A percentile compares a stretch with the other conserved stretches of the same genome.
Evolutionary conservation across 2,329 filamentous ascomycete species (phyloP).

Genomic region (Onygenales sp.): DNA sequence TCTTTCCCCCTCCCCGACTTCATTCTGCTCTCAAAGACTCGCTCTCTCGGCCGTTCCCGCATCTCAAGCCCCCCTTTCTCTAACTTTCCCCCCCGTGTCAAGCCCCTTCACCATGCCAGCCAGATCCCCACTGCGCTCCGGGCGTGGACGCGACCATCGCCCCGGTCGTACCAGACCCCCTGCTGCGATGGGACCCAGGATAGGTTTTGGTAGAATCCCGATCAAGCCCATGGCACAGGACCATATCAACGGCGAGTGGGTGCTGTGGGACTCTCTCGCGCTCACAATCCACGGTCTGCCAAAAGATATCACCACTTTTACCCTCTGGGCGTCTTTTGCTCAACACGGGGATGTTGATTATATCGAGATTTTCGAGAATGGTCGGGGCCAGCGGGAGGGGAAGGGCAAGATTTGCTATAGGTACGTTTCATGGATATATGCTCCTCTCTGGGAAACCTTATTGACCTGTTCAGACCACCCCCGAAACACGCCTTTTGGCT

Average conservation of each 20-base stretch:
- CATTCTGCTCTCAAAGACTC: no score
- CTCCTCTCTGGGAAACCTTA: neutral
- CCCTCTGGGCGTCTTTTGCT: constrained; percentile 45
- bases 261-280: constrained; percentile 28
- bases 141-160: neutral
- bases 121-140: neutral
- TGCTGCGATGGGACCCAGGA: neutral
- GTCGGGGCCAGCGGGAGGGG: constrained; percentile 29
- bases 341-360: constrained; percentile 44
- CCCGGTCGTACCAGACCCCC: no score
- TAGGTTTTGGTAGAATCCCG: neutral
- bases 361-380: constrained; percentile 47
- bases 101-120: no score
- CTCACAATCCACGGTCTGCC: constrained; percentile 29
- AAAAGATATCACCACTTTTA: constrained; percentile 22
- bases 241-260: constrained; percentile 24
- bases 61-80: no score
- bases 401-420: constrained; percentile 47
- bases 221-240: neutral
- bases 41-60: no score
- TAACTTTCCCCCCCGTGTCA: neutral
- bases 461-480: constrained; percentile 34
- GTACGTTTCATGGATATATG: constrained; percentile 12
- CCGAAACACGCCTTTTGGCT: constrained; percentile 45
- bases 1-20: no score